Evolutionary conservation across 148 eudicot species (phyloP), one percentile per base, ranked within the genome.

Genomic region (Spergularia marina): DNA sequence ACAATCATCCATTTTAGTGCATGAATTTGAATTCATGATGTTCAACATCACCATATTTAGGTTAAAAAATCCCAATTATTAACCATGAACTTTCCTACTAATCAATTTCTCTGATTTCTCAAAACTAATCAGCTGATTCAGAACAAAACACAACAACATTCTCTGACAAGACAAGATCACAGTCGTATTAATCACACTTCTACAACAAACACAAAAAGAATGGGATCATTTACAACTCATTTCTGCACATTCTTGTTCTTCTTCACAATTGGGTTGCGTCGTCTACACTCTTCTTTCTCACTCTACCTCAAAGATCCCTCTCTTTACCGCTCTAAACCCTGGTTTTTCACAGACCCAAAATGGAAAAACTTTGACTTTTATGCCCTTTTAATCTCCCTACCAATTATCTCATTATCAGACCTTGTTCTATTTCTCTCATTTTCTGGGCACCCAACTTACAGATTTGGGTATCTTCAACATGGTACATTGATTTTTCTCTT

Each of bases 311-410:
- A 84, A 18, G 87, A 89, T 78, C 97, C 92, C 40, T 84, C 91
- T 77, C 83, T 65, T 49, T 94, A 80, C 76, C 80, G 83, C 40
- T 91, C 98, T 39, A 89, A 75, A 54, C 80, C 86, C 63, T 91
- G 97, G 97, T 91, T 88, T 78, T 85, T 91, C 79, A 75, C 82
- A 8, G 80, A 88, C 44, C 85, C 91, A 70, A 87, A 63, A 75
- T 89, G 89, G 97, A 86, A 86, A 84, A 91, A 85, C 79, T 67
- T 87, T 47, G 92, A 91, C 76, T 78, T 91, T 57, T 89, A 87
- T 76, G 30, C 80, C 76, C 97, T 94, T 14, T 57, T 94, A 2
- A 62, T 91, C 39, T 77, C 81, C 54, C 79, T 94, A 5, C 98
- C 98, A 53, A 60, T 91, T 68, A 85, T 88, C 69, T 87, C 89